Evolutionary conservation across 2,329 filamentous ascomycete species (phyloP), one percentile per base, ranked within the genome.

Genomic region (Colletotrichum limetticola): DNA sequence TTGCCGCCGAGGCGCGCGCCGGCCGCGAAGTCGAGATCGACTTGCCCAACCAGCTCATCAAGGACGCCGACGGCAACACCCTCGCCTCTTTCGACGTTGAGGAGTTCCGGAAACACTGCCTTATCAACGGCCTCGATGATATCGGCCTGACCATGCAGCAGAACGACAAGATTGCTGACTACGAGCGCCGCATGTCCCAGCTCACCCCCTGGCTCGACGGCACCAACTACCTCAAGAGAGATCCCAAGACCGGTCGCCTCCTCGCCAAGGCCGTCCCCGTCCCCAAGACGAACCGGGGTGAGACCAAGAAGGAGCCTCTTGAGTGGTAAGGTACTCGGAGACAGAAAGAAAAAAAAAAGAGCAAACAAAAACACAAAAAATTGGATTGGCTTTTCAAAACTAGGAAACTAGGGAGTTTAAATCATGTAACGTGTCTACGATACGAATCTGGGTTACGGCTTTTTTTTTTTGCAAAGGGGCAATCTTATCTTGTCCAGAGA

Each of bases 161-260:
- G 85, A 95, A 97, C 76, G 93, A 95, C 74, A 95, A 97, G 88
- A 98, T 98, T 80, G 86, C 89, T 71, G 89, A 88, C 73, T 98
- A 97, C 79, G 96, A 98, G 90, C 86, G 86, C 78, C 92, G 92
- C 83, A 91, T 95, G 81, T 93, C 93, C 11, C 83, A 87, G 65
- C 90, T 94, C 74, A 97, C 94, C 26, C 96, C 97, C 3, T 98
- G 96, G 96, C 85, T 98, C 76, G 95, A 98, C 79, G 97, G 96
- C 42, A 91, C 88, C 55, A 94, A 91, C 0, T 98, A 97, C 82
- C 87, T 98, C 72, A 90, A 86, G 84, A 82, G 89, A 60, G 86
- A 86, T 77, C 88, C 87, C 56, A 84, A 86, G 80, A 86, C 85
- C 24, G 89, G 89, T 46, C 87, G 85, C 79, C 80, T 91, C 76